Evolutionary conservation across 2,329 filamentous ascomycete species (phyloP).

Genomic region (Fusarium haematococcum): DNA sequence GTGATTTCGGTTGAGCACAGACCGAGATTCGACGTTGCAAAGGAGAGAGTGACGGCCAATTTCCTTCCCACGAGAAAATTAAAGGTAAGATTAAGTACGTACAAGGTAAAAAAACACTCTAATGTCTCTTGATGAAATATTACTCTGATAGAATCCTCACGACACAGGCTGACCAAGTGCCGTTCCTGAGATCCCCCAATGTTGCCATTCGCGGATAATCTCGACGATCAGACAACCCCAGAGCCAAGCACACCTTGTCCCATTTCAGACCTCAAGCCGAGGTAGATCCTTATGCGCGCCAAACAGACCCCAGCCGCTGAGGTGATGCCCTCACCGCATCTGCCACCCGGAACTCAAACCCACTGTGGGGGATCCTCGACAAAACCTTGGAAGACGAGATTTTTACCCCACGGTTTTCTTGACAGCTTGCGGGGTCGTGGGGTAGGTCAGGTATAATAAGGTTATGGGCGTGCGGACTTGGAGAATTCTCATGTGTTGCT

Average conservation of each 20-base stretch:
- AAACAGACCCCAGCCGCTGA: neutral
- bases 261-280: neutral
- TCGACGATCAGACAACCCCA: neutral
- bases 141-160: neutral
- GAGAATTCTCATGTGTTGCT: neutral
- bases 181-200: neutral
- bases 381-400: neutral
- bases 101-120: neutral
- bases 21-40: neutral
- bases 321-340: neutral
- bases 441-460: neutral
- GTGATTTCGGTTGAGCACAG: neutral
- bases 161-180: neutral
- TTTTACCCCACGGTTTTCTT: neutral
- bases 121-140: neutral
- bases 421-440: neutral
- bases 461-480: neutral
- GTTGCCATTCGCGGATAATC: neutral
- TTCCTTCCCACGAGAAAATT: neutral
- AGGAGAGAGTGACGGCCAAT: neutral
- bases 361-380: neutral
- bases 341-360: neutral
- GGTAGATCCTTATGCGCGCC: neutral
- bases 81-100: neutral
- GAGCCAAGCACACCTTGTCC: neutral